These are phyloP conservation scores for Dicorynia guianensis DNA, from an alignment of 306 rosid genomes.

Conservation along the genomic window DNA sequence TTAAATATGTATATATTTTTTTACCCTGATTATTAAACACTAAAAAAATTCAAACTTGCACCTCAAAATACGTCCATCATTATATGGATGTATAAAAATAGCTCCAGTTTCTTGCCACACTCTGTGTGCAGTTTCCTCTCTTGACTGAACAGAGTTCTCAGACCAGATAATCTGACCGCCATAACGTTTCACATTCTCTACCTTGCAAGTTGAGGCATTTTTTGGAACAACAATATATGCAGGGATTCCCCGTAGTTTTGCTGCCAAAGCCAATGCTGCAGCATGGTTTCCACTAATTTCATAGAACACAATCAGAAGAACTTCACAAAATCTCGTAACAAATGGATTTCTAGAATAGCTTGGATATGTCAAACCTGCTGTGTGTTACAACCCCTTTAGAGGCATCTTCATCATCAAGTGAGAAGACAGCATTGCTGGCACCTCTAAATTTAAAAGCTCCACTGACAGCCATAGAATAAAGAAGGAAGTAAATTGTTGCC, in stretches of 20 bases:
- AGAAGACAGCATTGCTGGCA: conserved; percentile 88
- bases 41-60: conserved; percentile 27
- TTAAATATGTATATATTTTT: no score
- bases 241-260: conserved; percentile 82
- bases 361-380: conserved; percentile 73
- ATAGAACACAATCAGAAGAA: conserved; percentile 47
- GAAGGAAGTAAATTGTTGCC: conserved; percentile 9
- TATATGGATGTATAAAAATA: conserved; percentile 77
- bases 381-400: conserved; percentile 90
- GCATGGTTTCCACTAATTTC: conserved; percentile 92
- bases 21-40: background rate
- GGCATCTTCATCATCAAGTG: conserved; percentile 75
- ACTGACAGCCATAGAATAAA: conserved; percentile 46
- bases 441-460: conserved; percentile 97
- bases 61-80: conserved; percentile 86
- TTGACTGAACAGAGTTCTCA: conserved; percentile 68
- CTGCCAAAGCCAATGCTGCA: conserved; percentile 96
- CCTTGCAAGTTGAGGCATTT: conserved; percentile 83
- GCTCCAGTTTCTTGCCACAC: conserved; percentile 86
- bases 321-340: conserved; percentile 18
- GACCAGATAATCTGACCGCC: conserved; percentile 84
- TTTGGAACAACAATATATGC: conserved; percentile 83
- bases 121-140: conserved; percentile 69
- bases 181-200: conserved; percentile 85
- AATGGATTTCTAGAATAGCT: conserved; percentile 28